Percentiles rank a stretch among this genome's conserved stretches.
Evolutionary conservation across 139 green algal genomes (phyloP).

Genomic region (Tetratostichococcus sp.): DNA sequence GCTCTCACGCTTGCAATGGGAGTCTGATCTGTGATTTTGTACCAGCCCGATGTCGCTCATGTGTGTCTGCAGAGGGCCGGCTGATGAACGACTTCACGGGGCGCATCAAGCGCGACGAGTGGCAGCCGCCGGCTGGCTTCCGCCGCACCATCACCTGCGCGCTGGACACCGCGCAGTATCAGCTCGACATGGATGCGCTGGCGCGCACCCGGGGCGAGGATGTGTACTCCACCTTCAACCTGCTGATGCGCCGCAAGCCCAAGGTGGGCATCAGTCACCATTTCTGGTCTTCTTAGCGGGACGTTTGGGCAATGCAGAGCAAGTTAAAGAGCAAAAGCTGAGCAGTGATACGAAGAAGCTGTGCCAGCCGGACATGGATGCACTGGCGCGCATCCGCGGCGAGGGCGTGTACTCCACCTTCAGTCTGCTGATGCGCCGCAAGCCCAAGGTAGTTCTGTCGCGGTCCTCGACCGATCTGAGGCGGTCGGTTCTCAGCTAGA

Average conservation of each 20-base stretch:
- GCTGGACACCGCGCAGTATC: conserved; percentile 94
- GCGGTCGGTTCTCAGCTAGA: no score
- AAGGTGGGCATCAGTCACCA: conserved; percentile 13
- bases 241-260: conserved; percentile 83
- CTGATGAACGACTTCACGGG: conserved; percentile 97
- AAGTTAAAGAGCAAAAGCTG: no score
- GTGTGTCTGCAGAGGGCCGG: conserved; percentile 38
- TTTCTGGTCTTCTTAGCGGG: no score
- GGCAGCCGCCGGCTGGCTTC: conserved; percentile 48
- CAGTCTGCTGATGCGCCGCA: conserved; percentile 80
- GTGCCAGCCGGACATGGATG: no score
- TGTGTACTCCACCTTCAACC: conserved; percentile 83
- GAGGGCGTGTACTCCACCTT: conserved; percentile 75
- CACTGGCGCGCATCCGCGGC: conserved; percentile 16
- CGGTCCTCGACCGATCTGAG: no score
- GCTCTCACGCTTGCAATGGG: background rate
- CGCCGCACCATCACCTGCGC: conserved; percentile 74
- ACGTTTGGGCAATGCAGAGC: no score
- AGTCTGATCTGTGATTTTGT: no score
- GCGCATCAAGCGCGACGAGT: conserved; percentile 56
- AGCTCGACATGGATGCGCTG: conserved; percentile 60
- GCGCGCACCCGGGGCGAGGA: conserved; percentile 46
- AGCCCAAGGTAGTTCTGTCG: conserved; percentile 38
- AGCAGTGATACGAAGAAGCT: no score
- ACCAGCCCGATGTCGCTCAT: no score